Base-by-base conservation (phyloP, 371 early-diverging fungal species). In the Rhizopus delemar region DNA sequence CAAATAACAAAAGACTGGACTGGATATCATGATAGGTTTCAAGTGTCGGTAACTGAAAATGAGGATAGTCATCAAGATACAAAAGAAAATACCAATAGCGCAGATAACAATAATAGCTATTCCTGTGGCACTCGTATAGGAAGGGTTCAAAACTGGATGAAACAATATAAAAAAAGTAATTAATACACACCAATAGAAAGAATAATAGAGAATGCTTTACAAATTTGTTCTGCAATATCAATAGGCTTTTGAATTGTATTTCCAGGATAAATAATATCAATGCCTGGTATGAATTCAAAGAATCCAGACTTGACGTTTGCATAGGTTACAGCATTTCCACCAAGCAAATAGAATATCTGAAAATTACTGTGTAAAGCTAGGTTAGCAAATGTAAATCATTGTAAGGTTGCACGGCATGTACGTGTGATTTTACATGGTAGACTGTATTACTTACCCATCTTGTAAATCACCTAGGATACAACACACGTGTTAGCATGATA, bases 1-100 rank as follows among this genome's bases (percentile, higher is more conserved):
- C 5, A 78, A 15, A 48, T 69, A 75, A 28, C 73, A 73, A 48
- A 78, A 78, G 3, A 70, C 41, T 0, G 78, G 78, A 35, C 78
- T 78, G 4, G 78, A 51, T 0, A 60, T 68, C 66, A 70, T 69
- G 46, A 78, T 69, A 5, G 70, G 52, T 41, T 72, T 73, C 7
- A 69, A 46, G 4, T 66, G 53, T 8, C 71, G 59, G 22, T 54
- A 70, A 8, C 55, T 33, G 29, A 69, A 53, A 22, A 78, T 71
- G 9, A 78, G 29, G 0, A 65, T 28, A 39, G 66, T 32, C 69
- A 73, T 68, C 13, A 56, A 6, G 1, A 62, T 1, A 46, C 70
- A 69, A 35, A 36, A 51, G 4, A 64, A 8, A 2, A 72, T 13
- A 11, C 75, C 75, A 2, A 73, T 8, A 1, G 29, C 32, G 22